These are phyloP conservation scores for Moesziomyces globuligerus DNA, from an alignment of 1,284 basidiomycete species.

Conservation along the genomic window DNA sequence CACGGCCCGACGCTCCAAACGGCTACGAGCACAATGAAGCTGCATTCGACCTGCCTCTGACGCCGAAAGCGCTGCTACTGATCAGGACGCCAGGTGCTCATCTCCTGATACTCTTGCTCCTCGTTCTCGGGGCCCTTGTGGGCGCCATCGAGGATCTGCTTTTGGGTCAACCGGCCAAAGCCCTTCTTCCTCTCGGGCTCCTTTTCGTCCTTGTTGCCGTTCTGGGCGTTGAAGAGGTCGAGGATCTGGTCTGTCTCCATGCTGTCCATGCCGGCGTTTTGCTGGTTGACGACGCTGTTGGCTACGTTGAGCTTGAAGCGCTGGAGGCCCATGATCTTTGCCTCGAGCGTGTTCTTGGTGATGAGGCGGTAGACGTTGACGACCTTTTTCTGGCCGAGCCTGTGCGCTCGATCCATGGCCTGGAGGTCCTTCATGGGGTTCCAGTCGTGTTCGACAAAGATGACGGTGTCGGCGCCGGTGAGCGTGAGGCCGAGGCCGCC, in stretches of 20 bases:
- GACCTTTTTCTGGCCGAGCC: slow-evolving; percentile 97
- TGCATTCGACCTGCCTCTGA: background rate
- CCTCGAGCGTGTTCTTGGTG: slow-evolving; percentile 95
- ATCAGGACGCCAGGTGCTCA: slow-evolving; percentile 57
- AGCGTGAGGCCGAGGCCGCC: slow-evolving; percentile 95
- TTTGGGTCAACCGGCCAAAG: slow-evolving; percentile 66
- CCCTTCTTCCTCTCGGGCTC: slow-evolving; percentile 21
- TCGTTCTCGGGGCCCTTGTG: slow-evolving; percentile 65
- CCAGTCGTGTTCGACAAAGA: slow-evolving; percentile 99
- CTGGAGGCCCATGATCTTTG: slow-evolving; percentile 98
- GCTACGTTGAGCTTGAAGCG: slow-evolving; percentile 99
- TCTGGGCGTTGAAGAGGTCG: slow-evolving; percentile 79
- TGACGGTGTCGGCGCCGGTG: slow-evolving; percentile 98
- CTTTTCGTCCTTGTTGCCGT: slow-evolving; percentile 1
- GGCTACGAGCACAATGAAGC: no score
- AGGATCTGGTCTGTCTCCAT: slow-evolving; percentile 98
- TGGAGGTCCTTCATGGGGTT: slow-evolving; percentile 99
- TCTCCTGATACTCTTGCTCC: slow-evolving; percentile 62
- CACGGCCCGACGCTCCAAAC: no score
- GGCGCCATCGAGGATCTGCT: slow-evolving; percentile 68
- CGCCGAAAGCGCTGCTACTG: slow-evolving; percentile 1
- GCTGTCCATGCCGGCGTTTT: slow-evolving; percentile 88
- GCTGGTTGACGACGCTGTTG: slow-evolving; percentile 94
- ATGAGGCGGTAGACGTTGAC: slow-evolving; percentile 98
- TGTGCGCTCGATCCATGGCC: slow-evolving; percentile 98